Base-by-base conservation (phyloP, 257 asterid genomes). In the Primulina eburnea region DNA sequence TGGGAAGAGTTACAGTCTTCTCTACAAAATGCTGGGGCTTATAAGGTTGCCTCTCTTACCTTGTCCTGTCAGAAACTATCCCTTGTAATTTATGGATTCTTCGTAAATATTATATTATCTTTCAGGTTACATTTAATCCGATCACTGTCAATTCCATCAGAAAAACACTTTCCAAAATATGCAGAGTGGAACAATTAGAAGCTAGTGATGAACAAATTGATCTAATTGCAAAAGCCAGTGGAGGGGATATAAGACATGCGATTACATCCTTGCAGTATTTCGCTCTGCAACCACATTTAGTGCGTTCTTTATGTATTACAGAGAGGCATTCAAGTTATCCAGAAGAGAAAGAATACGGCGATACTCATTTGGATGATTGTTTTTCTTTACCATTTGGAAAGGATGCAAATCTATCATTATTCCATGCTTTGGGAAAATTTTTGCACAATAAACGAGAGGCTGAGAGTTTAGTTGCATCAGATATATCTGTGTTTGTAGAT, bases 351-450 rank as follows among this genome's bases (percentile, higher is more conserved):
- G 63, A 53, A 69, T 68, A 77, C 40, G 75, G 68, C 72, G 65
- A 68, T 52, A 26, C 78, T 76, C 40, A 32, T 75, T 80, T 72
- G 73, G 73, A 76, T 74, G 76, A 77, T 73, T 82, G 68, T 60
- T 73, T 71, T 70, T 71, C 68, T 53, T 77, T 85, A 66, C 82
- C 93, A 74, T 90, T 89, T 75, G 99, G 99, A 62, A 90, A 92
- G 79, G 99, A 93, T 81, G 96, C 87, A 53, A 87, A 87, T 12
- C 83, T 93, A 57, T 88, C 97, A 33, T 70, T 93, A 16, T 93
- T 93, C 77, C 99, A 93, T 76, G 99, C 97, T 71, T 64, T 93
- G 82, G 99, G 99, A 24, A 93, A 93, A 76, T 93, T 93, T 82
- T 79, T 93, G 83, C 99, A 93, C 86, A 93, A 93, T 82, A 93